A percentile compares a stretch with the other conserved stretches of the same genome.
phyloP scores from a whole-genome alignment of 257 asterid genomes.

The Penstemon newberryi region DNA sequence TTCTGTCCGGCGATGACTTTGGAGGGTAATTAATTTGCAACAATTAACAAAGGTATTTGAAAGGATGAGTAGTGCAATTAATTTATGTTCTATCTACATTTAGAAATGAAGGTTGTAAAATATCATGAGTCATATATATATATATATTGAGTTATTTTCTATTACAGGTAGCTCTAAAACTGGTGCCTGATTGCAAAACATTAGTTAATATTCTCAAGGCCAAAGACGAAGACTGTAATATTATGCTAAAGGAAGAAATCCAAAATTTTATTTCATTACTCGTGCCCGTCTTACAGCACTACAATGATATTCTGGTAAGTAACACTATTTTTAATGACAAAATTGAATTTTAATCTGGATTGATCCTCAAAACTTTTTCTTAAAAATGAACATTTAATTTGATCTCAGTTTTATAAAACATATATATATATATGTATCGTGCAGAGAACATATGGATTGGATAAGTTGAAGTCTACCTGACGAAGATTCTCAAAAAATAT shows the following conservation, averaged over 20 bases:
- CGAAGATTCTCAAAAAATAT: not conserved
- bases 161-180: constrained; percentile 67
- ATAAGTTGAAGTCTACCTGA: constrained; percentile 61
- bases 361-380: not conserved
- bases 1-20: too few relatives aligned
- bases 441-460: constrained; percentile 68
- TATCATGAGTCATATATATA: too few relatives aligned
- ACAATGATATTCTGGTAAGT: constrained; percentile 59
- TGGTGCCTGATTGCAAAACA: constrained; percentile 60
- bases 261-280: constrained; percentile 48
- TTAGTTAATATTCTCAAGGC: constrained; percentile 53
- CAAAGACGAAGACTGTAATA: constrained; percentile 47
- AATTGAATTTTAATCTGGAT: too few relatives aligned
- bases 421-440: not conserved
- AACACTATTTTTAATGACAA: not conserved
- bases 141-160: not conserved
- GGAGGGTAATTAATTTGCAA: too few relatives aligned
- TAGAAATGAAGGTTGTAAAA: too few relatives aligned
- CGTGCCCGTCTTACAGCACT: constrained; percentile 52
- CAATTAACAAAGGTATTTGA: not conserved
- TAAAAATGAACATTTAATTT: not conserved
- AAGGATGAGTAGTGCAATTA: too few relatives aligned
- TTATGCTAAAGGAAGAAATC: constrained; percentile 51
- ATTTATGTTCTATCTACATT: too few relatives aligned
- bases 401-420: not conserved